Conservation (phyloP, 352 stramenopile species). For the Globisporangium parvum region DNA sequence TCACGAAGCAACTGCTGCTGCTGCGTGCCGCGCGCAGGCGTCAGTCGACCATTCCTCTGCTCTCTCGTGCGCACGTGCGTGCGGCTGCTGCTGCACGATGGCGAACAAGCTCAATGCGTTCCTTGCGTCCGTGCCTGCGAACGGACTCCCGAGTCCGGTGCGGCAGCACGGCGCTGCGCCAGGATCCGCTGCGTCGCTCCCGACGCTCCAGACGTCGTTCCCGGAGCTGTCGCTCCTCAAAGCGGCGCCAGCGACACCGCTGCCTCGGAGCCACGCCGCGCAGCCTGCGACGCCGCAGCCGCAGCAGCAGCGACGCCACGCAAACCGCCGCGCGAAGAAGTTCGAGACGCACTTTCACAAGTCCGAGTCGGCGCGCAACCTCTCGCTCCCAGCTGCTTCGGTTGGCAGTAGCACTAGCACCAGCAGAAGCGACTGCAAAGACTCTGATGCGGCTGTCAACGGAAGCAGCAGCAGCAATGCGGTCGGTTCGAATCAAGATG, state of each 20-base stretch:
- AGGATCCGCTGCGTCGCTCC: background rate
- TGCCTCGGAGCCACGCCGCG: constrained; percentile 1
- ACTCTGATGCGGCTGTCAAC: constrained; percentile 8
- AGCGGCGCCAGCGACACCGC: background rate
- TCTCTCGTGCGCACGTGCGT: constrained; percentile 12
- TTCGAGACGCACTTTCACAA: constrained; percentile 20
- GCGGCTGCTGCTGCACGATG: constrained; percentile 17
- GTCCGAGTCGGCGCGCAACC: constrained; percentile 17
- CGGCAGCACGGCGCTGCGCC: constrained; percentile 12
- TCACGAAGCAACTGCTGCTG: no score
- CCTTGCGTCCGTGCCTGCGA: constrained; percentile 60
- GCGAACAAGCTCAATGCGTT: constrained; percentile 75
- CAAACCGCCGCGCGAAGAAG: constrained; percentile 18
- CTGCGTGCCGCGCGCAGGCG: background rate
- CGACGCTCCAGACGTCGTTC: constrained; percentile 11
- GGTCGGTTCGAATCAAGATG: constrained; percentile 27
- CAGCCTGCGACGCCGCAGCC: constrained; percentile 45
- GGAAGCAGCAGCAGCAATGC: no score
- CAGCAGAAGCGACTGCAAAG: background rate
- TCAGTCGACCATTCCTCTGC: background rate
- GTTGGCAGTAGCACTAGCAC: constrained; percentile 12
- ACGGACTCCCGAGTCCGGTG: constrained; percentile 34
- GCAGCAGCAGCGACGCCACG: constrained; percentile 23
- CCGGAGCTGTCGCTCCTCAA: constrained; percentile 23
- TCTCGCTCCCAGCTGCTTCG: constrained; percentile 18